Conservation (phyloP, 768 basidiomycete genomes). For the Boletellus ananas region DNA sequence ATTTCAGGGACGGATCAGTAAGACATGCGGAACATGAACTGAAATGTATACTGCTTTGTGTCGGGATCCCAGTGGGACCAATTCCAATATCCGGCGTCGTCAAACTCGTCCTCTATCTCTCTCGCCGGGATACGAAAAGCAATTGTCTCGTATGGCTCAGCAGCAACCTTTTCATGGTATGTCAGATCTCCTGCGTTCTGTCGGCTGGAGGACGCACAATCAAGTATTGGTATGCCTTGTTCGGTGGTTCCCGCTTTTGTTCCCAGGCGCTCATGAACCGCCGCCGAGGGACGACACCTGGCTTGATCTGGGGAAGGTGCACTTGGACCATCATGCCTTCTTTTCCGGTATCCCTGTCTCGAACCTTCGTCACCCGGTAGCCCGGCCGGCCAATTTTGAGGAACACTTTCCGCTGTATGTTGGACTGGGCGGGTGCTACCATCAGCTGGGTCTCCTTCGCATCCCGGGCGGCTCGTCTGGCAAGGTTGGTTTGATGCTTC, state of each 20-base stretch:
- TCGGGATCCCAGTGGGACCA: slow-evolving; percentile 99
- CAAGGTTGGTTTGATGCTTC: slow-evolving; percentile 98
- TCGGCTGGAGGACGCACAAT: slow-evolving; percentile 58
- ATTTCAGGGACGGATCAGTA: slow-evolving; percentile 25
- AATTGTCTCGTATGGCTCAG: slow-evolving; percentile 99
- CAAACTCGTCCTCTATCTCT: slow-evolving; percentile 93
- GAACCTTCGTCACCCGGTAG: slow-evolving; percentile 94
- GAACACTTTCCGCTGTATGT: slow-evolving; percentile 88
- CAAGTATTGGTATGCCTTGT: slow-evolving; percentile 95
- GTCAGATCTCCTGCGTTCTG: slow-evolving; percentile 27
- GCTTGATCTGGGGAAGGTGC: slow-evolving; percentile 90
- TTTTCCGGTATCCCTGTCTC: slow-evolving; percentile 84
- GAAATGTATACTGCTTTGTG: slow-evolving; percentile 96
- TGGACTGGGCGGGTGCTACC: slow-evolving; percentile 78
- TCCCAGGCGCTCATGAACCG: slow-evolving; percentile 99
- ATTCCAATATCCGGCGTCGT: slow-evolving; percentile 87
- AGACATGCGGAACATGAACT: slow-evolving; percentile 85
- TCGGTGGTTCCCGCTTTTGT: slow-evolving; percentile 91
- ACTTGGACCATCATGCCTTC: slow-evolving; percentile 98
- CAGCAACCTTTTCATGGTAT: slow-evolving; percentile 68
- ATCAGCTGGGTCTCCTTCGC: slow-evolving; percentile 90
- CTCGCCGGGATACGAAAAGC: slow-evolving; percentile 98
- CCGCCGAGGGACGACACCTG: slow-evolving; percentile 76
- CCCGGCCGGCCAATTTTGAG: slow-evolving; percentile 96
- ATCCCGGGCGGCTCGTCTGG: slow-evolving; percentile 94